A percentile compares a stretch with the other conserved stretches of the same genome.
These are phyloP conservation scores for Silene conica DNA, from an alignment of 148 eudicot genomes.

Conservation along the genomic window DNA sequence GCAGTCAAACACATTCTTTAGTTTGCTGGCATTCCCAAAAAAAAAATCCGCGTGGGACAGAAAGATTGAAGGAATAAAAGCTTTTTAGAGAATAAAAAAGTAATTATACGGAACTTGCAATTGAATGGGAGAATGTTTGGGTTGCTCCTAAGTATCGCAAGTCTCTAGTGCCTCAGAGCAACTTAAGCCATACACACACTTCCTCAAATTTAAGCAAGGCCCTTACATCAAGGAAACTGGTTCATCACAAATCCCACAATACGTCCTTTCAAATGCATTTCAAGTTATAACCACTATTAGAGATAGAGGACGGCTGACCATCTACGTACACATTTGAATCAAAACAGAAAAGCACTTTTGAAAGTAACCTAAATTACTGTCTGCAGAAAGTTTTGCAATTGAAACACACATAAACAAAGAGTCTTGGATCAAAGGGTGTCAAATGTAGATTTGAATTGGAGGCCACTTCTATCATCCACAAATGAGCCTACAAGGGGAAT, in stretches of 20 bases:
- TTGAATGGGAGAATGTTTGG: no score
- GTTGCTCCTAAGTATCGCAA: not conserved
- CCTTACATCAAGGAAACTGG: not conserved
- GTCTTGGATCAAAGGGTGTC: not conserved
- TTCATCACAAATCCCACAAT: not conserved
- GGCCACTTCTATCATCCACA: not conserved
- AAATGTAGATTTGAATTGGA: not conserved
- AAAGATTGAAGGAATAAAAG: no score
- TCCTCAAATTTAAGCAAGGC: no score
- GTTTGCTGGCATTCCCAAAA: no score
- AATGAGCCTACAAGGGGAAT: not conserved
- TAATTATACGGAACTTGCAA: no score
- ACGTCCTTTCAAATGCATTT: no score
- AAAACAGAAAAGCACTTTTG: not conserved
- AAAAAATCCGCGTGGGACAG: no score
- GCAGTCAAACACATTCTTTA: no score
- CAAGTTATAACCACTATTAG: no score
- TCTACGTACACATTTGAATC: not conserved
- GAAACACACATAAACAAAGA: not conserved
- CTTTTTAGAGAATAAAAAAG: no score
- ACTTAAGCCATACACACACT: no score
- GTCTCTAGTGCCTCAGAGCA: not conserved
- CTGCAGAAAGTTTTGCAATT: not conserved
- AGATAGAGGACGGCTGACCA: not conserved
- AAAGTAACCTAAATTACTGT: not conserved